These are phyloP conservation scores for Zygotorulaspora chibaensis DNA, from an alignment of 805 yeast genomes.

Conservation along the genomic window DNA sequence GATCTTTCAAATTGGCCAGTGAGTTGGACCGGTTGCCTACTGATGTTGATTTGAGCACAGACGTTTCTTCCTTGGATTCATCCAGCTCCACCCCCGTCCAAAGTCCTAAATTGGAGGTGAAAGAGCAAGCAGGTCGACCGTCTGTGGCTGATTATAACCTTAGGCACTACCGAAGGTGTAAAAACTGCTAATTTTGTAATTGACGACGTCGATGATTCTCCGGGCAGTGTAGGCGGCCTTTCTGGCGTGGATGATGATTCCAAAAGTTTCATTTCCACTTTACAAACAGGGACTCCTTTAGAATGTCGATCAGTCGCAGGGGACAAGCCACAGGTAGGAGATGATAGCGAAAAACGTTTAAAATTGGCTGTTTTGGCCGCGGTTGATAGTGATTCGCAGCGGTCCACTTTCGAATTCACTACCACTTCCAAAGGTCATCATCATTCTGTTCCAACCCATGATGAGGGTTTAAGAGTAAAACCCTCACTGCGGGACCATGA, in stretches of 20 bases:
- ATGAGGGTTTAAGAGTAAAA: no score
- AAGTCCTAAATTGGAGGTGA: conserved; percentile 10
- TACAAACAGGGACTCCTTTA: conserved; percentile 14
- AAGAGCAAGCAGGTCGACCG: background rate
- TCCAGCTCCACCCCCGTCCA: conserved; percentile 18
- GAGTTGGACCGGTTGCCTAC: conserved; percentile 3
- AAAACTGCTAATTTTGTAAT: conserved; percentile 7
- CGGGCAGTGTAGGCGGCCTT: background rate
- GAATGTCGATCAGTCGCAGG: background rate
- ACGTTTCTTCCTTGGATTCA: conserved; percentile 13
- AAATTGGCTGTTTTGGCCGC: no score
- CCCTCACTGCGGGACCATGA: background rate
- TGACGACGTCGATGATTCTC: background rate
- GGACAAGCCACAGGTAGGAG: background rate
- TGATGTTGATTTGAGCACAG: conserved; percentile 10
- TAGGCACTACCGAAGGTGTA: conserved; percentile 14
- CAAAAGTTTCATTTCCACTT: conserved; percentile 3
- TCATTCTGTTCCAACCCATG: no score
- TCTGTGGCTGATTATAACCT: conserved; percentile 4
- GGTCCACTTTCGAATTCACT: no score
- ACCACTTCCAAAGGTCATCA: no score
- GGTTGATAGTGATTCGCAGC: no score
- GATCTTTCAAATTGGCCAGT: background rate
- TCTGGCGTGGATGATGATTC: background rate
- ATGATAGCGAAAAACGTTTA: no score